phyloP scores from a whole-genome alignment of 2,329 filamentous ascomycete species.

The Neonectria punicea region DNA sequence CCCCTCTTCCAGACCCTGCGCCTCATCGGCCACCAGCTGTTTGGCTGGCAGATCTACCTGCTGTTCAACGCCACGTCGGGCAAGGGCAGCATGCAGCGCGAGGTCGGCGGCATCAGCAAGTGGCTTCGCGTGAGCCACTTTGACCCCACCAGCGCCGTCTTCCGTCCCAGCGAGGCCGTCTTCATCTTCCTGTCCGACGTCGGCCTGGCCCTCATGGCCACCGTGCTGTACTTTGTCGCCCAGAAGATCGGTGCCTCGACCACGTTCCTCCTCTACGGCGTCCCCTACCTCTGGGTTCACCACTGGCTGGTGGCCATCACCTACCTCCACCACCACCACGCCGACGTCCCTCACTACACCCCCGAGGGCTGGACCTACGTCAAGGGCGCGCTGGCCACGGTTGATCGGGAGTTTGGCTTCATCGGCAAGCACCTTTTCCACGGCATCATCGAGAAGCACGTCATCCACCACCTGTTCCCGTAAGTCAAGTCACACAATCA shows the following conservation, averaged over 20 bases:
- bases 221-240: slow-evolving; percentile 62
- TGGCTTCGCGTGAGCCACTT: slow-evolving; percentile 67
- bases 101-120: slow-evolving; percentile 43
- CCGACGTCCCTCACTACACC: slow-evolving; percentile 52
- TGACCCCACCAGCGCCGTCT: slow-evolving; percentile 69
- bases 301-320: slow-evolving; percentile 81
- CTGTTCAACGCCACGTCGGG: slow-evolving; percentile 67
- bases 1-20: slow-evolving; percentile 65
- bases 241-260: slow-evolving; percentile 66
- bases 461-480: slow-evolving; percentile 68
- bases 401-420: slow-evolving; percentile 72
- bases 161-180: slow-evolving; percentile 65
- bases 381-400: slow-evolving; percentile 68
- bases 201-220: slow-evolving; percentile 63
- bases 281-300: slow-evolving; percentile 77
- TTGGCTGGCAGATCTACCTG: slow-evolving; percentile 73
- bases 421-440: slow-evolving; percentile 72
- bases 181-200: slow-evolving; percentile 69
- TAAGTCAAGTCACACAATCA: slow-evolving; percentile 30
- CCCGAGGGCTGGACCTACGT: slow-evolving; percentile 69
- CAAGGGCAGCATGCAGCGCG: slow-evolving; percentile 58
- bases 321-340: slow-evolving; percentile 78
- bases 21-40: slow-evolving; percentile 70
- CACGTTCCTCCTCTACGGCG: slow-evolving; percentile 67
- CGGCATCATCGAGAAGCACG: slow-evolving; percentile 69